phyloP scores from a whole-genome alignment of 768 basidiomycete species.

The Piloderma croceum region DNA sequence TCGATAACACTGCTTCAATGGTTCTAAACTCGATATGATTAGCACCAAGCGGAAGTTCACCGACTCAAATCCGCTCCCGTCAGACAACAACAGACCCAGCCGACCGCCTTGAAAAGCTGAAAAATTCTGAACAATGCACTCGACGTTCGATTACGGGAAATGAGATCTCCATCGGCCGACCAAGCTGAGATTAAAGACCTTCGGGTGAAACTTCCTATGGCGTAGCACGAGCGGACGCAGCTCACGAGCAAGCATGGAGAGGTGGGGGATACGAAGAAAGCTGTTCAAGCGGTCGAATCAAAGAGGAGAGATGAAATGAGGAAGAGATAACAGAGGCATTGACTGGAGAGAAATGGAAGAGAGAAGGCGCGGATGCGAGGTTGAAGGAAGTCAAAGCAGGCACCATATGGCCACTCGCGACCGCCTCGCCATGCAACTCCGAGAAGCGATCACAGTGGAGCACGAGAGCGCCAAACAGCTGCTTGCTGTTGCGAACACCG shows the following conservation, averaged over 20 bases:
- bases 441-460: too few relatives aligned
- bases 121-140: slow-evolving; percentile 54
- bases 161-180: slow-evolving; percentile 41
- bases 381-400: slow-evolving; percentile 38
- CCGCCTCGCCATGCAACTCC: slow-evolving; percentile 21
- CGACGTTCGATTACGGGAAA: slow-evolving; percentile 59
- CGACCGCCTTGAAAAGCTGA: slow-evolving; percentile 55
- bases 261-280: slow-evolving; percentile 43
- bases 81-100: slow-evolving; percentile 43
- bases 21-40: too few relatives aligned
- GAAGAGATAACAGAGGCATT: slow-evolving; percentile 47
- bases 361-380: slow-evolving; percentile 41
- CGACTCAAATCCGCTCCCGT: slow-evolving; percentile 46
- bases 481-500: too few relatives aligned
- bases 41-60: slow-evolving; percentile 63
- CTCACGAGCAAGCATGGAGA: slow-evolving; percentile 49
- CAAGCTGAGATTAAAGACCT: slow-evolving; percentile 62
- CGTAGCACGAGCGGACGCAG: slow-evolving; percentile 54
- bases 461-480: too few relatives aligned
- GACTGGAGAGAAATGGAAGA: slow-evolving; percentile 44
- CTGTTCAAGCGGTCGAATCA: slow-evolving; percentile 42
- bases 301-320: slow-evolving; percentile 50
- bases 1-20: too few relatives aligned
- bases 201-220: slow-evolving; percentile 48
- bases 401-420: slow-evolving; percentile 34